Base-by-base conservation (phyloP, 2,329 filamentous ascomycete genomes). In the Thelonectria discophora region DNA sequence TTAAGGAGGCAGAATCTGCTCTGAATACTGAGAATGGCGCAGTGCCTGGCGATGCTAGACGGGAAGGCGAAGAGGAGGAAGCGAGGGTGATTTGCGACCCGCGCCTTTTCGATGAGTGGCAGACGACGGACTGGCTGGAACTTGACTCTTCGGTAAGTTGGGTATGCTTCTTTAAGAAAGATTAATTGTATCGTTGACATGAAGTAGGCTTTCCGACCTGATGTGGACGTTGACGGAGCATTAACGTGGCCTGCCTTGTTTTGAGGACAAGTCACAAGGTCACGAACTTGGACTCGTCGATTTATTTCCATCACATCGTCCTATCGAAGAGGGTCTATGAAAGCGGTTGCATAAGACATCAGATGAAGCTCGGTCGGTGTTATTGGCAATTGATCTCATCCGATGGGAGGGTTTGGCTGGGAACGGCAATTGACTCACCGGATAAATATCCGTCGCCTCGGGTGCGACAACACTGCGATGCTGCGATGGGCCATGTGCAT, bases 61-160 rank as follows among this genome's bases (percentile, higher is more conserved):
- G 37, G 11, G 52, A 40, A 2, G 47, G 57, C 10, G 42, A 45
- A 1, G 39, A 32, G 1, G n/a, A 21, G 1, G 58, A 65, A 3
- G 3, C 48, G 0, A 18, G 49, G 3, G 9, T 51, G 9, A 2
- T 55, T 2, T 47, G 51, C 13, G 57, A 66, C n/a, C 51, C 45
- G 1, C 62, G 60, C 17, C 54, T 62, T 2, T 58, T 67, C 6
- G 62, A 60, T 10, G 58, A 64, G 37, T 67, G 65, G 65, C 48
- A 60, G 24, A 66, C 65, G 2, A 65, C 63, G 2, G 65, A 68
- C 18, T 68, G 65, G 65, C 10, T 68, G 13, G 64, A 65, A 1
- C 62, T 68, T 2, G 65, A 68, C 20, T 63, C 65, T 3, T 68
- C 64, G 3, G 65, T 68, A 58, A n/a, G n/a, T n/a, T n/a, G n/a